Base-by-base conservation (phyloP, 2,329 filamentous ascomycete genomes). In the Botrytis fragariae region DNA sequence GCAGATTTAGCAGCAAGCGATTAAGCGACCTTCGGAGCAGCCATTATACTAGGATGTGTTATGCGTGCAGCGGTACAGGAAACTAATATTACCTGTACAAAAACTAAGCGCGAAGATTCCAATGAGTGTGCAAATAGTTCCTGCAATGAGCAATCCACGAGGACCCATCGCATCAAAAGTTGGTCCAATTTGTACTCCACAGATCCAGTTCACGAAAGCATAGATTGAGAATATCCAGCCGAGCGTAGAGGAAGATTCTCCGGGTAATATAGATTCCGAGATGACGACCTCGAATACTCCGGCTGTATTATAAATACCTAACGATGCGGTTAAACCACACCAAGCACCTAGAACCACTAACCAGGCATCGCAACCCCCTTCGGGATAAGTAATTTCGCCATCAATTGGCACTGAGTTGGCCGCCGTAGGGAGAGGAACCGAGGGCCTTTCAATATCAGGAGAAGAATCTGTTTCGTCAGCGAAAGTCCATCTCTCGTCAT, bases 271-370 rank as follows among this genome's bases (percentile, higher is more conserved):
- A 80, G 97, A 86, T 45, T 84, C 87, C 32, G 65, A 69, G 48
- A 69, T 42, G 45, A 51, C 29, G 44, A 48, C 48, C 35, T 97
- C 92, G 82, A 95, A 93, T 1, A 91, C 91, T 32, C 91, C 93
- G 69, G 95, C 86, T 74, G 89, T 90, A 82, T 95, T 95, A 87
- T 97, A 91, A 77, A 95, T 84, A 1, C 94, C 94, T 69, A 97
- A 88, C 5, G 89, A 88, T n/a, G 92, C 90, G 76, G 94, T 86
- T 75, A 97, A 88, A 16, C 91, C 91, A 77, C 91, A 89, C 85
- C 94, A 97, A 29, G 91, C 90, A 42, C 94, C 95, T 32, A 96
- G 84, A 5, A 97, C 94, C 48, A 97, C 94, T 8, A 93, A 86
- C 93, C 94, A 98, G 72, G 93, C 93, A 76, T 88, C 83, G 25